Evolutionary conservation across 108 stramenopile genomes (phyloP).

Genomic region (Pseudonitzschia pungens): DNA sequence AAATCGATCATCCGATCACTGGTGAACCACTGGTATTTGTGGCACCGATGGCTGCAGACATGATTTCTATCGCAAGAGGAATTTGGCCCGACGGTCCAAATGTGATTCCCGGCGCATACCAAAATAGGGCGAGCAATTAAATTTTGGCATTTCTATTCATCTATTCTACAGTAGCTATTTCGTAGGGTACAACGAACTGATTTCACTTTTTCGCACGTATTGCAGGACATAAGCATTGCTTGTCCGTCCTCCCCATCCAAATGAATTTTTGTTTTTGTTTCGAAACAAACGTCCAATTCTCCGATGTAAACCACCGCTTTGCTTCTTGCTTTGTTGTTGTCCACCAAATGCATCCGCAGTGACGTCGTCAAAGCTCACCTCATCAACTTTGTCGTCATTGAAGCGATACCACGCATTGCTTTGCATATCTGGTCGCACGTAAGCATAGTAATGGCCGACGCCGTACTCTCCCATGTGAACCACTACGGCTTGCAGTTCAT

Average conservation of each 20-base stretch:
- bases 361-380: conserved; percentile 61
- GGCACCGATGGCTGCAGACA: conserved; percentile 87
- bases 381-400: conserved; percentile 72
- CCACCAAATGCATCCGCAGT: conserved; percentile 58
- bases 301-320: conserved; percentile 2
- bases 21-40: conserved; percentile 76
- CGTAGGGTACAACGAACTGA: conserved; percentile 47
- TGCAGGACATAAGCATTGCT: conserved; percentile 83
- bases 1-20: conserved; percentile 88
- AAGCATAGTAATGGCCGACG: conserved; percentile 68
- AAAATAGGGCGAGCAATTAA: background rate
- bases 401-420: conserved; percentile 75
- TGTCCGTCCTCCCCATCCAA: conserved; percentile 72
- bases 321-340: background rate
- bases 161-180: conserved; percentile 1
- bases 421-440: conserved; percentile 72
- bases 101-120: conserved; percentile 31
- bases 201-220: conserved; percentile 64
- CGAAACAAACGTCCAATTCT: conserved; percentile 27
- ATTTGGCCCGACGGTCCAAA: conserved; percentile 65
- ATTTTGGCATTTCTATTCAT: background rate
- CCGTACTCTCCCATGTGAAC: conserved; percentile 83
- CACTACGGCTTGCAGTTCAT: conserved; percentile 80
- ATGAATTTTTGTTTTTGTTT: conserved; percentile 20
- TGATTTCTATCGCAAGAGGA: conserved; percentile 60